Base-by-base conservation (phyloP, 257 asterid species). In the Solanum microdontum region DNA sequence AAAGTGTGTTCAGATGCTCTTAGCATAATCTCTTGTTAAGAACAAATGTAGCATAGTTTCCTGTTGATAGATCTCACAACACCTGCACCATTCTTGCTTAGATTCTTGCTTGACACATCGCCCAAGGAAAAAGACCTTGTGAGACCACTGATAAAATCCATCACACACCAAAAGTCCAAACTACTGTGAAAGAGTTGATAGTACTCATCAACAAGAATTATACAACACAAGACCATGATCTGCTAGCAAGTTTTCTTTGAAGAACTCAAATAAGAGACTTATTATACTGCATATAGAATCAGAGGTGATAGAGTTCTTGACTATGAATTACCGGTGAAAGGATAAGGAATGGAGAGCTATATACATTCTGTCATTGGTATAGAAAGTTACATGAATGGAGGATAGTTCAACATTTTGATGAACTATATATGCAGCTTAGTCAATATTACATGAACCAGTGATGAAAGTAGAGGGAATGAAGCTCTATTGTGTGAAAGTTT, bases 141-240 rank as follows among this genome's bases (percentile, higher is more conserved):
- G 75, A 68, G 21, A 26, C 75, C 21, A 68, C 3, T 34, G 36
- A 68, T 26, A 34, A 26, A 68, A 68, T 26, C 36, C 75, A 26
- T 1, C 36, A 69, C 36, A 28, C 36, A 28, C 36, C 75, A 36
- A 36, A 36, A 6, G 39, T 36, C 39, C 39, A 69, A 64, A 92
- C 97, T 39, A 87, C 92, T 90, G 87, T 92, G 77, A 95, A 96
- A 92, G 98, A 93, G 2, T 87, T 93, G 89, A 97, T 98, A 28
- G 87, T 93, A 55, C 90, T 93, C 58, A 95, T 94, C 91, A 93
- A 95, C 96, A 94, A 89, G 58, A 88, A 88, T 30, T 82, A 94
- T 84, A 95, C 93, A 92, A 80, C 82, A 82, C 91, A 90, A 84
- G 95, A 91, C 77, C 82, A 89, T 13, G 75, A 70, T 79, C 74